A percentile compares a stretch with the other conserved stretches of the same genome.
Evolutionary conservation across 495 filamentous ascomycete genomes (phyloP).

Genomic region (Neurospora sp.): DNA sequence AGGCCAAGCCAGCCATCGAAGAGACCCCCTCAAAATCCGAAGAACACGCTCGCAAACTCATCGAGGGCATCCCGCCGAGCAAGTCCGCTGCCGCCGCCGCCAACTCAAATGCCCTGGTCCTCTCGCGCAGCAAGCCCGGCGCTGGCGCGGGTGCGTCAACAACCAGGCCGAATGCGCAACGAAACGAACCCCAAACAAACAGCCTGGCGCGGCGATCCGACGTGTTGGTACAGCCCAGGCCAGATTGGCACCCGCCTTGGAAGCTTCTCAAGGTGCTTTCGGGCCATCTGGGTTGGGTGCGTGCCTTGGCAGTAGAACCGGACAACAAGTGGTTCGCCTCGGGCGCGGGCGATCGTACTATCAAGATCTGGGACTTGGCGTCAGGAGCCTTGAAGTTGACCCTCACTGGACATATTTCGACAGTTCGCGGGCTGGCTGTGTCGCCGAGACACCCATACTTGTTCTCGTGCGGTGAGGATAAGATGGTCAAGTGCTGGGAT

Average conservation of each 20-base stretch:
- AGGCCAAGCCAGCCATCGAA: slow-evolving; percentile 24
- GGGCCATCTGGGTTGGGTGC: slow-evolving; percentile 93
- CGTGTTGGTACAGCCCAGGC: slow-evolving; percentile 56
- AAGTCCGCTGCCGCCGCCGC: slow-evolving; percentile 25
- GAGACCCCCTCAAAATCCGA: slow-evolving; percentile 37
- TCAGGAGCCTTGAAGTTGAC: slow-evolving; percentile 74
- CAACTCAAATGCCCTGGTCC: slow-evolving; percentile 49
- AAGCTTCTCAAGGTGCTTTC: slow-evolving; percentile 97
- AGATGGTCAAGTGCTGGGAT: slow-evolving; percentile 99
- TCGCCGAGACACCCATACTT: slow-evolving; percentile 93
- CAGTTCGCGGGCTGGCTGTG: slow-evolving; percentile 87
- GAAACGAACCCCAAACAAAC: slow-evolving; percentile 19
- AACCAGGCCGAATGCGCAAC: slow-evolving; percentile 6
- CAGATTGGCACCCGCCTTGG: slow-evolving; percentile 96
- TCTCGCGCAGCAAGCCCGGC: slow-evolving; percentile 25
- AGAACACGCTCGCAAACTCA: slow-evolving; percentile 53
- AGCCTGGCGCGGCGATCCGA: slow-evolving; percentile 59
- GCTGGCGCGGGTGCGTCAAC: slow-evolving; percentile 2
- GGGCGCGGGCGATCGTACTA: slow-evolving; percentile 90
- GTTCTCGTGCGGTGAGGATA: slow-evolving; percentile 96
- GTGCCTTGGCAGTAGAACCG: slow-evolving; percentile 82
- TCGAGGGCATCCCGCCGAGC: slow-evolving; percentile 51
- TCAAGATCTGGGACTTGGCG: slow-evolving; percentile 98
- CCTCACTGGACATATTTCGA: slow-evolving; percentile 93
- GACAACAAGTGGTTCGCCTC: slow-evolving; percentile 97